Conservation (phyloP, 768 basidiomycete species). For the Fistulinella prunicolor region DNA sequence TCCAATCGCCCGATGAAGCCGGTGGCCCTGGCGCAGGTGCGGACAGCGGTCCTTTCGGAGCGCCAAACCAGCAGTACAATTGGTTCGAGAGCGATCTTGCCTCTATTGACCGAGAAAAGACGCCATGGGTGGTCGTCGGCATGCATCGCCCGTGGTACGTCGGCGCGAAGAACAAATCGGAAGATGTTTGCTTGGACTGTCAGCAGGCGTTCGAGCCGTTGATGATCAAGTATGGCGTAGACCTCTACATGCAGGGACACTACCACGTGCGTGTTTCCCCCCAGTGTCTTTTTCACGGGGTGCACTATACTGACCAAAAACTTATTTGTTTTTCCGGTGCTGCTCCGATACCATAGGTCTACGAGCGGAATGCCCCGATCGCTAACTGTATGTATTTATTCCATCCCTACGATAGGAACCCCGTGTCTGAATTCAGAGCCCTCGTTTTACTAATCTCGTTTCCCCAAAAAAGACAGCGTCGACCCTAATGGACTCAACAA, state of each 20-base stretch:
- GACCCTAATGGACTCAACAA: conserved; percentile 27
- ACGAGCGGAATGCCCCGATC: conserved; percentile 28
- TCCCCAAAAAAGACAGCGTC: conserved; percentile 4
- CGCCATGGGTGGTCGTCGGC: conserved; percentile 29
- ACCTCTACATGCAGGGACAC: conserved; percentile 30
- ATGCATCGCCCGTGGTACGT: conserved; percentile 29
- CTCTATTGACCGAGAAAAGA: conserved; percentile 20
- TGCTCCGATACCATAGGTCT: conserved; percentile 5
- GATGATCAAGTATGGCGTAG: conserved; percentile 32
- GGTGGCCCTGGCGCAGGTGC: conserved; percentile 21
- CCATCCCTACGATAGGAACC: too few relatives aligned
- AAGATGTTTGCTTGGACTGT: conserved; percentile 13
- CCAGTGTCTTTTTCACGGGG: too few relatives aligned
- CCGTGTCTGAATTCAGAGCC: too few relatives aligned
- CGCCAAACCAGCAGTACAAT: conserved; percentile 26
- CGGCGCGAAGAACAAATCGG: conserved; percentile 4
- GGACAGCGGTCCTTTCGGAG: conserved; percentile 27
- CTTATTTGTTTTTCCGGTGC: too few relatives aligned
- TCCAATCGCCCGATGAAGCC: conserved; percentile 22
- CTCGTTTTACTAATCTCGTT: too few relatives aligned
- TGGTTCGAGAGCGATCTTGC: conserved; percentile 29
- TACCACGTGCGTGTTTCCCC: conserved; percentile 17
- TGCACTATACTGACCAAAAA: too few relatives aligned
- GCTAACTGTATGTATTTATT: conserved; percentile 23
- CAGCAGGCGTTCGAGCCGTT: conserved; percentile 29